Evolutionary conservation across 306 rosid species (phyloP).

Genomic region (Castanea sativa): DNA sequence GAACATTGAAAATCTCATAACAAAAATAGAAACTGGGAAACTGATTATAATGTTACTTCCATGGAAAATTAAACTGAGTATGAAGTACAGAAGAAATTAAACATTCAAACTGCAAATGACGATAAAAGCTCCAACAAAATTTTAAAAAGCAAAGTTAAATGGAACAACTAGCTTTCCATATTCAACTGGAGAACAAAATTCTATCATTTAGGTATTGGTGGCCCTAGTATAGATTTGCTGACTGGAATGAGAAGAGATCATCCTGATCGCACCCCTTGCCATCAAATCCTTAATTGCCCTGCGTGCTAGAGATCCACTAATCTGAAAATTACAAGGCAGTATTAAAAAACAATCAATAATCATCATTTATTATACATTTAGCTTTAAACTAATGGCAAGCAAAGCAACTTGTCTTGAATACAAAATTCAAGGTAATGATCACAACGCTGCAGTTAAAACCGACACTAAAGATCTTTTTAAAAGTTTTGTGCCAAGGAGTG

Average conservation of each 20-base stretch:
- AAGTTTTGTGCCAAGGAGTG: too few relatives aligned
- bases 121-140: not conserved
- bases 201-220: not conserved
- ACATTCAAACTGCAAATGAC: not conserved
- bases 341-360: not conserved
- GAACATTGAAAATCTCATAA: not conserved
- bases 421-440: not conserved
- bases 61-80: not conserved
- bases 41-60: not conserved
- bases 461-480: too few relatives aligned
- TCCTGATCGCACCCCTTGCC: constrained; percentile 3
- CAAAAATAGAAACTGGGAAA: not conserved
- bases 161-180: not conserved
- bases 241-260: constrained; percentile 8
- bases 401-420: not conserved
- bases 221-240: constrained; percentile 10
- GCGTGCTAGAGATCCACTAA: constrained; percentile 10
- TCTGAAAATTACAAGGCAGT: not conserved
- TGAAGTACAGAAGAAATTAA: not conserved
- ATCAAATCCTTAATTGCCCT: constrained; percentile 9
- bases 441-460: not conserved
- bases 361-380: not conserved
- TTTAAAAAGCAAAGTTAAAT: not conserved
- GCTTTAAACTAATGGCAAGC: not conserved
- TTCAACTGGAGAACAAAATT: not conserved